Conservation (phyloP, 805 yeast genomes). For the Wickerhamiella azyma region DNA sequence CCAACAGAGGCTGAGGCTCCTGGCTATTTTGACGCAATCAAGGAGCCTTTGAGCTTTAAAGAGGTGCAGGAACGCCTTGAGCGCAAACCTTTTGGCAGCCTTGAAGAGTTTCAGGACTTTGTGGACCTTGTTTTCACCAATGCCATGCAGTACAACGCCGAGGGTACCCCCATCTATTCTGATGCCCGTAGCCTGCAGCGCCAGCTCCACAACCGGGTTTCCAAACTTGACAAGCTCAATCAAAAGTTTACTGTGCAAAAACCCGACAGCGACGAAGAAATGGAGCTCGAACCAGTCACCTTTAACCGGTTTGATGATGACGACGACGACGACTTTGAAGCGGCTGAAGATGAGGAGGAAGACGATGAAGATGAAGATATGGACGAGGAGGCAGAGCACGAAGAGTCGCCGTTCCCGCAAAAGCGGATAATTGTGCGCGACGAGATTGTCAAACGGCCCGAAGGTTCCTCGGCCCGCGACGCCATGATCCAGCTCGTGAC, state of each 20-base stretch:
- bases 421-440: conserved; percentile 18
- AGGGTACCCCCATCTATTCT: conserved; percentile 52
- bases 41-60: conserved; percentile 60
- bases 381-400: conserved; percentile 10
- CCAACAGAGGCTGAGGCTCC: conserved; percentile 63
- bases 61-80: conserved; percentile 42
- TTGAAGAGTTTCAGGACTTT: conserved; percentile 47
- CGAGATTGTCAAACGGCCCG: conserved; percentile 17
- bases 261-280: conserved; percentile 19
- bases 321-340: conserved; percentile 15
- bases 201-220: conserved; percentile 29
- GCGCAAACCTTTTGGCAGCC: conserved; percentile 37
- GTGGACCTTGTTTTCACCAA: conserved; percentile 56
- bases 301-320: conserved; percentile 14
- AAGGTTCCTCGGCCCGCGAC: conserved; percentile 14
- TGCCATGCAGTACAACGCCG: conserved; percentile 67
- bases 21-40: conserved; percentile 62
- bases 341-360: conserved; percentile 16
- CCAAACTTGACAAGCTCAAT: conserved; percentile 13
- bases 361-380: conserved; percentile 22
- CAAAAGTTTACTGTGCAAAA: background rate
- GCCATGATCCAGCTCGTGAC: conserved; percentile 19
- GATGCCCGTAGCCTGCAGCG: conserved; percentile 53
- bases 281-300: conserved; percentile 22
- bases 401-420: conserved; percentile 8